Evolutionary conservation across 2,329 filamentous ascomycete genomes (phyloP).

Genomic region (Blastomyces gilchristii): DNA sequence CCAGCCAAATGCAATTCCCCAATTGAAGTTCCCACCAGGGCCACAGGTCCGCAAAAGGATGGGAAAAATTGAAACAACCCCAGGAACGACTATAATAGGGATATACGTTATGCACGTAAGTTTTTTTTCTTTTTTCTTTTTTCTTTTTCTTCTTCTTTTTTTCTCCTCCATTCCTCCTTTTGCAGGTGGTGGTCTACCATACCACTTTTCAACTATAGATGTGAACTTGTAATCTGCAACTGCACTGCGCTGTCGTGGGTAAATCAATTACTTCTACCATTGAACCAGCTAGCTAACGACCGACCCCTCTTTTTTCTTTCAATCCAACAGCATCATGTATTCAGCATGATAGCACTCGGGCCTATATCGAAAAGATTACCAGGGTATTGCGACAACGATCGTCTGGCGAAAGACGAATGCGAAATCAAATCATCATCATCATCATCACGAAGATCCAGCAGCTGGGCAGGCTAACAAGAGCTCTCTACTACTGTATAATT

Average conservation of each 20-base stretch:
- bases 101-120: constrained; percentile 19
- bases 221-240: background rate
- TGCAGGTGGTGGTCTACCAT: no score
- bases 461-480: no score
- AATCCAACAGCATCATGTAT: constrained; percentile 6
- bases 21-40: constrained; percentile 12
- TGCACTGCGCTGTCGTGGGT: background rate
- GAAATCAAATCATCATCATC: background rate
- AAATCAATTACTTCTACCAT: background rate
- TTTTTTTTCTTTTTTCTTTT: constrained; percentile 3
- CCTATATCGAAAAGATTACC: constrained; percentile 11
- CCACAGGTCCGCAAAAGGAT: constrained; percentile 10
- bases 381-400: background rate
- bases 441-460: background rate
- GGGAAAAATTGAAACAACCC: constrained; percentile 11
- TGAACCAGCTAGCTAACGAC: background rate
- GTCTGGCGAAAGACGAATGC: background rate
- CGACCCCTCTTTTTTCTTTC: no score
- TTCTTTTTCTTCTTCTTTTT: constrained; percentile 4
- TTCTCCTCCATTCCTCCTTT: background rate
- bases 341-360: constrained; percentile 11
- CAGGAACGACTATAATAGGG: constrained; percentile 17
- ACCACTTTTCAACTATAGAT: no score
- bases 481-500: background rate
- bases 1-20: constrained; percentile 15